These are phyloP conservation scores for Amanita subjunquillea DNA, from an alignment of 768 basidiomycete species.

Conservation along the genomic window DNA sequence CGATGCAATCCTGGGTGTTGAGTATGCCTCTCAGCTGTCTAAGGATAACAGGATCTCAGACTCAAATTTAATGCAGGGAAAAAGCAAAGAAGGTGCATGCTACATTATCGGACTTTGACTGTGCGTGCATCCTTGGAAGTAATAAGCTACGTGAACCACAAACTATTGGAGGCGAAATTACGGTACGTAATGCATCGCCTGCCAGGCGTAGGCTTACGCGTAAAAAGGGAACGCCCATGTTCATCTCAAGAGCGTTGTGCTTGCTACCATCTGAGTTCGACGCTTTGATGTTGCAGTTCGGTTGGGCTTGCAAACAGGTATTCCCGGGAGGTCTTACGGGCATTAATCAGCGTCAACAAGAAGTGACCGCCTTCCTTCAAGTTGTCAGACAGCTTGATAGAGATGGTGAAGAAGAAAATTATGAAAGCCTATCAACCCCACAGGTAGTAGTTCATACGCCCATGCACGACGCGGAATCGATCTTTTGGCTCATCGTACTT, in stretches of 20 bases:
- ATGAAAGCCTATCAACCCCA: neutral
- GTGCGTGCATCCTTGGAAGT: constrained; percentile 3
- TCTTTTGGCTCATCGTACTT: constrained; percentile 1
- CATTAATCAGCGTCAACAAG: neutral
- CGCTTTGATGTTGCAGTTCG: constrained; percentile 1
- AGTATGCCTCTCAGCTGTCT: neutral
- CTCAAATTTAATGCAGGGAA: neutral
- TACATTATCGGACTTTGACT: constrained; percentile 1
- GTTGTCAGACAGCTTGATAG: neutral
- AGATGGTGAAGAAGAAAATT: neutral
- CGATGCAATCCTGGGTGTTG: neutral
- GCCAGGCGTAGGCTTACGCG: neutral
- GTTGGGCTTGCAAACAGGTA: constrained; percentile 1
- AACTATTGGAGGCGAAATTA: constrained; percentile 2
- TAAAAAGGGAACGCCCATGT: constrained; percentile 2
- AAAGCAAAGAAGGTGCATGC: neutral
- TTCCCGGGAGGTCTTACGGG: constrained; percentile 1
- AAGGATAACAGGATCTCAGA: neutral
- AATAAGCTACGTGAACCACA: constrained; percentile 1
- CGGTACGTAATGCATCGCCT: neutral
- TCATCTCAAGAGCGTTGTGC: neutral
- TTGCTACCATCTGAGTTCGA: neutral
- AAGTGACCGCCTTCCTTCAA: neutral
- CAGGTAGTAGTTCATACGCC: constrained; percentile 1
- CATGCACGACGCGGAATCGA: constrained; percentile 1